Percentiles rank a stretch among this genome's conserved stretches.
Conservation (phyloP, 1,284 basidiomycete species). For the Moesziomyces sp. region DNA sequence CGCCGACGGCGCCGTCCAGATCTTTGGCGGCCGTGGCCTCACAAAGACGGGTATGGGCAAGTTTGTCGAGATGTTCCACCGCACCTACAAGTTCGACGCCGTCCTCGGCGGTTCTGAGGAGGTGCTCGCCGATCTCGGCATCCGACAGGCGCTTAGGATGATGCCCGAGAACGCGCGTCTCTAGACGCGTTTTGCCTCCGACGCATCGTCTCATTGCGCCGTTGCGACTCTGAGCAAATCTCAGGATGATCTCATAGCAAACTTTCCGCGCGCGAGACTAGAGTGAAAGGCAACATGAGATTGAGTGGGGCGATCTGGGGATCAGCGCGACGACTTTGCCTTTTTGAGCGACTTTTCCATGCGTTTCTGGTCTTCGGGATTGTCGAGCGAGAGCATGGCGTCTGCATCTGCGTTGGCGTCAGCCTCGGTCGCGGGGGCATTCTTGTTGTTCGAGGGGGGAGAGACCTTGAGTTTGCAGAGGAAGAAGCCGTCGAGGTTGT, state of each 20-base stretch:
- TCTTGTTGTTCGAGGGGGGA: conserved; percentile 37
- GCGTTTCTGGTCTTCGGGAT: conserved; percentile 42
- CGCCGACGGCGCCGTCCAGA: conserved; percentile 81
- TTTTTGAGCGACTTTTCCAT: conserved; percentile 47
- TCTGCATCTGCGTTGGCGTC: conserved; percentile 3
- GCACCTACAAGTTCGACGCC: conserved; percentile 79
- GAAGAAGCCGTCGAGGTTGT: conserved; percentile 94
- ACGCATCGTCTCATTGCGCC: too few species aligned
- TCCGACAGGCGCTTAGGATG: conserved; percentile 69
- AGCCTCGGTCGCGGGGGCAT: conserved; percentile 1
- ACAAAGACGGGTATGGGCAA: conserved; percentile 76
- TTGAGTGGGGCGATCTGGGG: background rate
- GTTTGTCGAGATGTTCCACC: conserved; percentile 71
- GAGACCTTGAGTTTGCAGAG: conserved; percentile 95
- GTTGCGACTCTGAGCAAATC: too few species aligned
- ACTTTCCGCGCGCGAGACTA: too few species aligned
- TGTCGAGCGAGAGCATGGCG: conserved; percentile 28
- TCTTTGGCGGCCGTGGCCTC: conserved; percentile 77
- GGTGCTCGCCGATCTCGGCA: conserved; percentile 72
- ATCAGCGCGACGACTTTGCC: conserved; percentile 25
- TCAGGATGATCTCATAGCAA: too few species aligned
- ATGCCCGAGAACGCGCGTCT: conserved; percentile 63
- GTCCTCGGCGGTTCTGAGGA: conserved; percentile 68
- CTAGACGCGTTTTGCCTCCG: too few species aligned
- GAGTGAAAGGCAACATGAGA: background rate